Evolutionary conservation across 257 asterid genomes (phyloP).

Genomic region (Misopates orontium): DNA sequence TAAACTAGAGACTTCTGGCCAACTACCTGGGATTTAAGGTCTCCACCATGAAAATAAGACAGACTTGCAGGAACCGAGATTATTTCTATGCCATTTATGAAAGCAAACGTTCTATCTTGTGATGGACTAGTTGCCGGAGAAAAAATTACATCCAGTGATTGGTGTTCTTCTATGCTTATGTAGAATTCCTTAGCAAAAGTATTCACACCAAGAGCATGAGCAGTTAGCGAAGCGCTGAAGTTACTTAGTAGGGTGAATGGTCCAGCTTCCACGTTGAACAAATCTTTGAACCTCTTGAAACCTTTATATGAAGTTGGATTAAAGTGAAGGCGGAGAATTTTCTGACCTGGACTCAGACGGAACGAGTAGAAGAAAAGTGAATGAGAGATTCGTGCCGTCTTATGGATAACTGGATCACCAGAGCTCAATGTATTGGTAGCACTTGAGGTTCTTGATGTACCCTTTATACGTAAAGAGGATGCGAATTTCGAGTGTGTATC

Average conservation of each 20-base stretch:
- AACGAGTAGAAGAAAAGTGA: slow-evolving; percentile 27
- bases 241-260: slow-evolving; percentile 22
- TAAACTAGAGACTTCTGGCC: slow-evolving; percentile 32
- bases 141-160: slow-evolving; percentile 19
- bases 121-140: slow-evolving; percentile 22
- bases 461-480: slow-evolving; percentile 29
- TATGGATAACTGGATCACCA: slow-evolving; percentile 30
- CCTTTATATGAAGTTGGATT: slow-evolving; percentile 6
- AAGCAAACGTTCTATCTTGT: slow-evolving; percentile 25
- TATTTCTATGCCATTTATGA: slow-evolving; percentile 44
- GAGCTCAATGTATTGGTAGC: neutral
- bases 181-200: slow-evolving; percentile 24
- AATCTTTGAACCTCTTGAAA: slow-evolving; percentile 7
- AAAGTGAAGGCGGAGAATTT: slow-evolving; percentile 20
- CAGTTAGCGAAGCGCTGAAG: slow-evolving; percentile 27
- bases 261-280: slow-evolving; percentile 23
- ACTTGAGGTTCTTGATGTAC: slow-evolving; percentile 46
- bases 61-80: slow-evolving; percentile 21
- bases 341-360: slow-evolving; percentile 32
- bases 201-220: slow-evolving; percentile 15
- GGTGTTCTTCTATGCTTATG: slow-evolving; percentile 26
- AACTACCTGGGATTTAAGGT: slow-evolving; percentile 14
- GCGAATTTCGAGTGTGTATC: slow-evolving; percentile 29
- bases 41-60: slow-evolving; percentile 28
- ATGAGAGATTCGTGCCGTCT: slow-evolving; percentile 31